These are phyloP conservation scores for Saprolegnia diclina DNA, from an alignment of 352 stramenopile species.

Conservation along the genomic window DNA sequence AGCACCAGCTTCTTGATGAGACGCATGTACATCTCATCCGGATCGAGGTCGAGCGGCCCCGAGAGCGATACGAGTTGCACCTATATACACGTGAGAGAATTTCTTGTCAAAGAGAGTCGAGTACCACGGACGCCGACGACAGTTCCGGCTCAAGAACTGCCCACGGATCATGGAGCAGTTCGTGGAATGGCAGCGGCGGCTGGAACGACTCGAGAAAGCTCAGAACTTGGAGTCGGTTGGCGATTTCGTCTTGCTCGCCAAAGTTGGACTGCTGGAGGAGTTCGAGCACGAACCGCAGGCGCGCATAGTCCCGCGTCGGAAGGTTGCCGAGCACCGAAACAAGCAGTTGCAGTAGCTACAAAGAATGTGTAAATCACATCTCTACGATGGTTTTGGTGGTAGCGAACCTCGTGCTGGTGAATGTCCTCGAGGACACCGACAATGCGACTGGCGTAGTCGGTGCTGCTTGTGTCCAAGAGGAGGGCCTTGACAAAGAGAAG, in stretches of 20 bases:
- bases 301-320: slow-evolving; percentile 52
- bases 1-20: slow-evolving; percentile 64
- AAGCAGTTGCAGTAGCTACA: slow-evolving; percentile 52
- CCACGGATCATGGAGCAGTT: slow-evolving; percentile 51
- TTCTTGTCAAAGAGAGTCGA: neutral
- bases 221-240: slow-evolving; percentile 55
- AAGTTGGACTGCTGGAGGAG: slow-evolving; percentile 63
- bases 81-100: neutral
- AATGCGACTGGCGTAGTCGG: slow-evolving; percentile 74
- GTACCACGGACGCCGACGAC: slow-evolving; percentile 14
- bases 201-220: slow-evolving; percentile 39
- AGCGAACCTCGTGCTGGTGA: slow-evolving; percentile 53
- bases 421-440: slow-evolving; percentile 73
- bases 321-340: slow-evolving; percentile 33
- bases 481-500: slow-evolving; percentile 58
- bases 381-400: neutral
- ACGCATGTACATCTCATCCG: slow-evolving; percentile 68
- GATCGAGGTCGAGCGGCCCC: slow-evolving; percentile 48
- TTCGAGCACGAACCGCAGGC: slow-evolving; percentile 65
- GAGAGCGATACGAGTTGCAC: slow-evolving; percentile 21
- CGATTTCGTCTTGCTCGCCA: slow-evolving; percentile 47
- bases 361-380: slow-evolving; percentile 1
- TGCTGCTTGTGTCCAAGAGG: slow-evolving; percentile 35
- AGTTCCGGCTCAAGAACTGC: slow-evolving; percentile 40
- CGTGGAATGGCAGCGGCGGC: slow-evolving; percentile 53